phyloP scores from a whole-genome alignment of 176 grass and related monocot species.

The Urochloa ruziziensis region DNA sequence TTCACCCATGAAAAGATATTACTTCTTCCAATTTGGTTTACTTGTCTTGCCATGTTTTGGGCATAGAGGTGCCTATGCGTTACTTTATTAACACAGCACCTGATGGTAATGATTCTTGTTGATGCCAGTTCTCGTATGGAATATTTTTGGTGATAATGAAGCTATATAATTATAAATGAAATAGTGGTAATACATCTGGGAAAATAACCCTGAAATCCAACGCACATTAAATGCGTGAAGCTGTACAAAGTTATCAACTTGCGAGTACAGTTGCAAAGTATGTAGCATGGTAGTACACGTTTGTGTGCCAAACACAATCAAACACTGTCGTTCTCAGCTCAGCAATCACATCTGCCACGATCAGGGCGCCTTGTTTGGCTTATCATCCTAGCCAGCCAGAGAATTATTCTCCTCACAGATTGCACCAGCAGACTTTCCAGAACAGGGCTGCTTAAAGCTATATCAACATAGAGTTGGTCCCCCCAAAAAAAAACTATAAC shows the following conservation, averaged over 20 bases:
- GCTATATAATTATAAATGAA: background rate
- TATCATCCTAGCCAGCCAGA: too few species aligned
- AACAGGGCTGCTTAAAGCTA: background rate
- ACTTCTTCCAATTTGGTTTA: background rate
- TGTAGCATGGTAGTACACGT: background rate
- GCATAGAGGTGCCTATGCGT: too few species aligned
- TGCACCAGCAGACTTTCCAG: too few species aligned
- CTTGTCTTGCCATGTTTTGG: background rate
- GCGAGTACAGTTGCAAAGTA: background rate
- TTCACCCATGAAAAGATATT: background rate
- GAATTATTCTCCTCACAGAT: too few species aligned
- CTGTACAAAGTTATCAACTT: background rate
- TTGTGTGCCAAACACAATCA: background rate
- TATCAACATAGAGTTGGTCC: too few species aligned
- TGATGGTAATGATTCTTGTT: too few species aligned
- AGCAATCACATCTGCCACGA: background rate
- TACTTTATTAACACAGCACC: background rate
- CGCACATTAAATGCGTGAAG: background rate
- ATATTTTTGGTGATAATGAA: too few species aligned
- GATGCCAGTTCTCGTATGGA: too few species aligned
- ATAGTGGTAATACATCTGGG: background rate
- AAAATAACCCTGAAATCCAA: background rate
- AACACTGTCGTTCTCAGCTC: background rate
- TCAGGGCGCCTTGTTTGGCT: too few species aligned
- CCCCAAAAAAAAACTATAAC: background rate